Evolutionary conservation across 73 alveolate species (phyloP), one percentile per base, ranked within the genome.

Genomic region (Chromera velia): DNA sequence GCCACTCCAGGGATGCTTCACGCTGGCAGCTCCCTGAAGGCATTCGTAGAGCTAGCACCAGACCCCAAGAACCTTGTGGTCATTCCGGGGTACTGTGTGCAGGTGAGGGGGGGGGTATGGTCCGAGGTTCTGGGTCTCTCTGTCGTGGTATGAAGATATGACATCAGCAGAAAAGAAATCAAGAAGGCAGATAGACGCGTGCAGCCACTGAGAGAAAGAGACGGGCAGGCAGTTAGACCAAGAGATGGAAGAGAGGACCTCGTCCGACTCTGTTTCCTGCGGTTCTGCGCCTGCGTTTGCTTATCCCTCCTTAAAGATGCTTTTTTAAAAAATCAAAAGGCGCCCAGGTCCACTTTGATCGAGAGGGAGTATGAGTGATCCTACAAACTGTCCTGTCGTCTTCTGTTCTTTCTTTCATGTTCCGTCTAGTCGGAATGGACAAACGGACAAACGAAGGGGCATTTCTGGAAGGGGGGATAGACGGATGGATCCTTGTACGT

Each of bases 1-100:
- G 99, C 99, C 32, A 93, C 99, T 0, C 99, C 99, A 9, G 99
- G 99, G 0, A 96, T 96, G 99, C 93, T 96, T 29, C 98, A 96
- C 90, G 99, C 97, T 18, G 99, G 99, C 1, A 40, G 55, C 62
- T 88, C 97, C 48, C 91, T 96, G 65, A 74, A 83, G 64, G 94
- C 92, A 45, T 96, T 94, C 84, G 95, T 93, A 87, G 98, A 96
- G 82, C 91, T 96, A 94, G 96, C 98, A 26, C 90, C 90, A n/a
- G 92, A 92, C 66, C 93, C 86, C 64, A 88, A 90, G 81, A 96
- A 96, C 85, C 83, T 98, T 45, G 83, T 96, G 28, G 93, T 96
- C 63, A 93, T 96, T 63, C 99, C 99, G 0, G 99, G 99, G 0
- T 96, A 96, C 79, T 96, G 99, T 80, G 88, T 94, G 32, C 97